Evolutionary conservation across 345 rosid genomes (phyloP).

Genomic region (Conringia planisiliqua): DNA sequence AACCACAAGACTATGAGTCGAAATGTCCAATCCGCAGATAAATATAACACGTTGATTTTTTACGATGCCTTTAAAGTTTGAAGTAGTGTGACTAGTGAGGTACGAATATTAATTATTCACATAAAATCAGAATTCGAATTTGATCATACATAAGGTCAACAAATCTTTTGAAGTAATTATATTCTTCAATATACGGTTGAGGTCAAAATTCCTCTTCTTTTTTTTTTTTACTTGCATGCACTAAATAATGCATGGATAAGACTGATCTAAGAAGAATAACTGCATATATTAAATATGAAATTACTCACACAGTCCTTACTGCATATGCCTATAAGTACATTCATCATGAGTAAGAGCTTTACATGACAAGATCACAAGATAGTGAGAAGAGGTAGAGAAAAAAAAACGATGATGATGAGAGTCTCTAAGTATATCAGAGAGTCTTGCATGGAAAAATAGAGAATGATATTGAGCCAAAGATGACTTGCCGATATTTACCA

Average conservation of each 20-base stretch:
- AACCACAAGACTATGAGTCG: conserved; percentile 11
- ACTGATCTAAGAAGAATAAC: neutral
- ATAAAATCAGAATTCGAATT: conserved; percentile 1
- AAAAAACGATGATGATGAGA: neutral
- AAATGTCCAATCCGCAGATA: neutral
- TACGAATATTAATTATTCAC: conserved; percentile 21
- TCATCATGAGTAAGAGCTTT: neutral
- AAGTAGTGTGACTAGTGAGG: conserved; percentile 6
- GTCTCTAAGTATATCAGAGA: neutral
- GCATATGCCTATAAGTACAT: conserved; percentile 18
- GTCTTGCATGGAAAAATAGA: conserved; percentile 30
- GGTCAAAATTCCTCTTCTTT: conserved; percentile 24
- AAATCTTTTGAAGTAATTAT: conserved; percentile 6
- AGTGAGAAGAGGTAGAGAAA: neutral
- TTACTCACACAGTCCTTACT: neutral
- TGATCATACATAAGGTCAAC: conserved; percentile 15
- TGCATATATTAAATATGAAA: neutral
- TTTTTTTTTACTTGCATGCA: conserved; percentile 9
- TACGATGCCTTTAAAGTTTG: conserved; percentile 2
- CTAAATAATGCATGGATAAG: conserved; percentile 16
- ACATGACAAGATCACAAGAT: conserved; percentile 4
- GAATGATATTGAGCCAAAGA: conserved; percentile 35
- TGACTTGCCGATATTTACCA: conserved; percentile 32
- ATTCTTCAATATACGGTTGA: conserved; percentile 6
- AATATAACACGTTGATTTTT: conserved; percentile 4